These are phyloP conservation scores for Halophytophthora polymorphica DNA, from an alignment of 352 stramenopile species.

Conservation along the genomic window DNA sequence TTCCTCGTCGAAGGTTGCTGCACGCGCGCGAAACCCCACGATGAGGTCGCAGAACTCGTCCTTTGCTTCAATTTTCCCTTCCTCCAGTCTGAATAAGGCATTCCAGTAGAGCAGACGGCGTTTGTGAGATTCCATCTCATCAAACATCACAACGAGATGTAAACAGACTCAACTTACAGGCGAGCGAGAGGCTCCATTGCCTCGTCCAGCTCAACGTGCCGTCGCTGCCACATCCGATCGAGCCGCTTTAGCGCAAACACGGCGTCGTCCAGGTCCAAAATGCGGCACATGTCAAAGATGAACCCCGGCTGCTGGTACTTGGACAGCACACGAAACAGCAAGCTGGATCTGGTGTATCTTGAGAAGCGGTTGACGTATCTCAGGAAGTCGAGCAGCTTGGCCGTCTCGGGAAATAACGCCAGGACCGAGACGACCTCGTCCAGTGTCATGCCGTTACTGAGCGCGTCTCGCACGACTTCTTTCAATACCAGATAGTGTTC, in stretches of 20 bases:
- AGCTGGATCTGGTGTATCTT: slow-evolving; percentile 17
- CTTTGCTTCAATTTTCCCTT: slow-evolving; percentile 19
- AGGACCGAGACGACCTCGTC: slow-evolving; percentile 48
- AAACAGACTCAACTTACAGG: slow-evolving; percentile 10
- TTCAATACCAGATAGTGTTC: slow-evolving; percentile 35
- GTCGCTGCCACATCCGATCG: slow-evolving; percentile 43
- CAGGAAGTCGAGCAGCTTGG: slow-evolving; percentile 38
- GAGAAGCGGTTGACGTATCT: slow-evolving; percentile 39
- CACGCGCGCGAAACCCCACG: slow-evolving; percentile 40
- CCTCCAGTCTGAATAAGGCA: slow-evolving; percentile 5
- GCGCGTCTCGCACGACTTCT: slow-evolving; percentile 42
- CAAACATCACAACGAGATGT: background rate
- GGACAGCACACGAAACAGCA: slow-evolving; percentile 56
- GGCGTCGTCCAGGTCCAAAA: slow-evolving; percentile 62
- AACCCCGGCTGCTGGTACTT: slow-evolving; percentile 48
- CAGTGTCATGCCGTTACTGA: slow-evolving; percentile 30
- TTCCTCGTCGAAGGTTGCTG: slow-evolving; percentile 5
- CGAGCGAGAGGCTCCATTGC: slow-evolving; percentile 23
- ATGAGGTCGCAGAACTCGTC: slow-evolving; percentile 69
- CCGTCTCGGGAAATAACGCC: slow-evolving; percentile 37
- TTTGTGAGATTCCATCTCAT: background rate
- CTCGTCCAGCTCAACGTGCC: slow-evolving; percentile 25
- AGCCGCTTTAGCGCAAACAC: slow-evolving; percentile 60
- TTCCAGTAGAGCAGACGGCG: background rate
- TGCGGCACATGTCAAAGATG: slow-evolving; percentile 63